Evolutionary conservation across 768 basidiomycete genomes (phyloP).

Genomic region (Mycena latifolia): DNA sequence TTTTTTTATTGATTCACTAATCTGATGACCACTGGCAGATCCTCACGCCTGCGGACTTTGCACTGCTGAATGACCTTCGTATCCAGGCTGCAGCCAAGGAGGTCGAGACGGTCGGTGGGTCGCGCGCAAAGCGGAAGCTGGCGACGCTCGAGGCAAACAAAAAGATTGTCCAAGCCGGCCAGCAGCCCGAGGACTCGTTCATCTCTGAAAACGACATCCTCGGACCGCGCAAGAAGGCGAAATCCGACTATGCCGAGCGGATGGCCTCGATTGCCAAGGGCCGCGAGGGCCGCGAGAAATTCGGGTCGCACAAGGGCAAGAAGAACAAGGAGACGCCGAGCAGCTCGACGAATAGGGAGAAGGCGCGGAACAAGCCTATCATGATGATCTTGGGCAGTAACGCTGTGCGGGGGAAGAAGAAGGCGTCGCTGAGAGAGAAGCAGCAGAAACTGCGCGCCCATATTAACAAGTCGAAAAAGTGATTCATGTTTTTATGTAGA

Average conservation of each 20-base stretch:
- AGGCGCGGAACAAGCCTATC: conserved; percentile 93
- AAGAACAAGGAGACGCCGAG: conserved; percentile 86
- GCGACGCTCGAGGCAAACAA: conserved; percentile 81
- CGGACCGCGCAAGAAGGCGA: conserved; percentile 93
- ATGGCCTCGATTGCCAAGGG: conserved; percentile 94
- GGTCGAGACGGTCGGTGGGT: conserved; percentile 77
- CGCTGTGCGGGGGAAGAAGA: conserved; percentile 86
- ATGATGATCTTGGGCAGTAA: conserved; percentile 92
- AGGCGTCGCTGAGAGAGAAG: conserved; percentile 84
- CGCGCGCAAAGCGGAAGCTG: conserved; percentile 90
- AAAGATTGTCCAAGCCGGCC: conserved; percentile 62
- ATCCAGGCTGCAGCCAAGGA: conserved; percentile 81
- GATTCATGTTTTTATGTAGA: not conserved
- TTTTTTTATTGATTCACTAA: not conserved
- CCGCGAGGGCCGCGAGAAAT: conserved; percentile 95
- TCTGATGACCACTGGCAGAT: conserved; percentile 70
- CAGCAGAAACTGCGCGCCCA: conserved; percentile 84
- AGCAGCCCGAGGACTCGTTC: conserved; percentile 67
- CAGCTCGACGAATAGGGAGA: conserved; percentile 93
- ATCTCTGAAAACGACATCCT: conserved; percentile 93
- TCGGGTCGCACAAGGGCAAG: conserved; percentile 91
- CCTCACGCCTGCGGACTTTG: conserved; percentile 97
- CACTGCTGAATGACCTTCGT: conserved; percentile 88
- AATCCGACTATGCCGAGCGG: conserved; percentile 94
- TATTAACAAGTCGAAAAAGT: conserved; percentile 76